Evolutionary conservation across 78 protist genomes (phyloP).

Genomic region (Cavenderia fasciculata): DNA sequence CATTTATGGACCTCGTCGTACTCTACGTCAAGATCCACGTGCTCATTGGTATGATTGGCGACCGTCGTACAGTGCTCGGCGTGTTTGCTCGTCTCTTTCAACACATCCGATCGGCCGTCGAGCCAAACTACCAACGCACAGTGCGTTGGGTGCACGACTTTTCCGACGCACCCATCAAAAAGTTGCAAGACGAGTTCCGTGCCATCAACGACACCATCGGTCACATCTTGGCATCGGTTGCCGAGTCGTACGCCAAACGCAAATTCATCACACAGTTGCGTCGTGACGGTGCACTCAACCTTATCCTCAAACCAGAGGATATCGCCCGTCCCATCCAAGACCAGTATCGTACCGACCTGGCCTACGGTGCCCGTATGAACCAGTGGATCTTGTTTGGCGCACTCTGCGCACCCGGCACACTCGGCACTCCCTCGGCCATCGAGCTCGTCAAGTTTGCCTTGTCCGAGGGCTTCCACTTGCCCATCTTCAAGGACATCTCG

Average conservation of each 20-base stretch:
- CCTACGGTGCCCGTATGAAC: slow-evolving; percentile 42
- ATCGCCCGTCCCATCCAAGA: slow-evolving; percentile 77
- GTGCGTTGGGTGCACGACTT: slow-evolving; percentile 32
- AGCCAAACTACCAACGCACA: slow-evolving; percentile 37
- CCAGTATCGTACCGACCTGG: slow-evolving; percentile 62
- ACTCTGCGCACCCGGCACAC: slow-evolving; percentile 55
- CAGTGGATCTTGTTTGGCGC: slow-evolving; percentile 74
- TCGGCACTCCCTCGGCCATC: slow-evolving; percentile 14
- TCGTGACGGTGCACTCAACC: slow-evolving; percentile 73
- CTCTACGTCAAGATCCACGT: slow-evolving; percentile 47
- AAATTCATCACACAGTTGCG: slow-evolving; percentile 61
- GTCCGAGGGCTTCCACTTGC: slow-evolving; percentile 60
- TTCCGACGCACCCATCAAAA: slow-evolving; percentile 30
- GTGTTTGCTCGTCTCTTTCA: slow-evolving; percentile 36
- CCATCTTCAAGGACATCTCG: slow-evolving; percentile 36
- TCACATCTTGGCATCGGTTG: slow-evolving; percentile 18
- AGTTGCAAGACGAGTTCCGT: slow-evolving; percentile 76
- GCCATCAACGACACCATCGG: slow-evolving; percentile 69
- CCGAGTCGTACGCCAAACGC: slow-evolving; percentile 30
- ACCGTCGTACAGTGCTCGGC: slow-evolving; percentile 30
- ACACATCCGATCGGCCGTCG: slow-evolving; percentile 8
- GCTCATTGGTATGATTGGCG: slow-evolving; percentile 13
- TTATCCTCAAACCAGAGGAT: slow-evolving; percentile 78
- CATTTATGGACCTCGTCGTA: slow-evolving; percentile 25
- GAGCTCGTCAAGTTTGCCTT: slow-evolving; percentile 49